Conservation (phyloP, 257 asterid genomes). For the Solanum pinnatisectum region DNA sequence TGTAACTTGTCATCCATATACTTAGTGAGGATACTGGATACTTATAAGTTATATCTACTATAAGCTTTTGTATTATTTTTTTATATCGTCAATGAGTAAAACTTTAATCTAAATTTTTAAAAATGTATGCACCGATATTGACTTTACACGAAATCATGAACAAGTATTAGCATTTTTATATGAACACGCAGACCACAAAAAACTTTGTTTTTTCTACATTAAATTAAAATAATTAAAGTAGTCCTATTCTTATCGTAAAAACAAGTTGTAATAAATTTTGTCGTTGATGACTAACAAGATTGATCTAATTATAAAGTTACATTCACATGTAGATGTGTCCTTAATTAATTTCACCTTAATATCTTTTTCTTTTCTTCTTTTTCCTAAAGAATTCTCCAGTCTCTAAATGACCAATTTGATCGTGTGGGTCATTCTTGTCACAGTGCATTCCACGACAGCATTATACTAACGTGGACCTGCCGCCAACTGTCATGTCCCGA, state of each 20-base stretch:
- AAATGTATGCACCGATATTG: background rate
- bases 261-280: background rate
- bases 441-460: constrained; percentile 14
- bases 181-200: background rate
- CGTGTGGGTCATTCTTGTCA: background rate
- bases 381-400: background rate
- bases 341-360: background rate
- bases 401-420: background rate
- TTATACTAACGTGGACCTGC: background rate
- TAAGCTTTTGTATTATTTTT: background rate
- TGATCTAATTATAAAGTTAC: background rate
- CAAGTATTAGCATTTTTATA: background rate
- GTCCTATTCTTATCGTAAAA: background rate
- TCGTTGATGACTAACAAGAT: background rate
- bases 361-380: background rate
- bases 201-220: background rate
- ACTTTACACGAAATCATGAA: background rate
- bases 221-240: background rate
- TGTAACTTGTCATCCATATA: background rate
- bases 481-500: background rate
- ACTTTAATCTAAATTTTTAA: background rate
- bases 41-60: background rate
- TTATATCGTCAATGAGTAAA: background rate
- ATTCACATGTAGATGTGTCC: background rate
- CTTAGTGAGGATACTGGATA: too few species aligned